Percentiles rank a stretch among this genome's conserved stretches.
Conservation (phyloP, 1,284 basidiomycete genomes). For the Anthracocystis walkeri region DNA sequence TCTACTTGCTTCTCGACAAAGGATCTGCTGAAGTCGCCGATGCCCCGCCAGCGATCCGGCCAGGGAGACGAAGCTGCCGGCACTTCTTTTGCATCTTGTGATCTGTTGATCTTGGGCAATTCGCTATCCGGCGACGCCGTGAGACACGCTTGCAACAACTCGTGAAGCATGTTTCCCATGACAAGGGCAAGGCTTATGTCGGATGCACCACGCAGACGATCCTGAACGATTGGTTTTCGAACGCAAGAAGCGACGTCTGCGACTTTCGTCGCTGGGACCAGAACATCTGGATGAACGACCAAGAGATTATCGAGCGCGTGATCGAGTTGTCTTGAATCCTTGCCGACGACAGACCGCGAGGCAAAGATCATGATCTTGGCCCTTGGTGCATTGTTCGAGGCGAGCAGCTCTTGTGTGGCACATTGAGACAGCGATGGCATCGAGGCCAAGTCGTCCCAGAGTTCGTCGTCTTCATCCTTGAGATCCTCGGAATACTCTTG, state of each 20-base stretch:
- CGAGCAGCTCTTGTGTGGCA: slow-evolving; percentile 33
- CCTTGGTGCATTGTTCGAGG: slow-evolving; percentile 13
- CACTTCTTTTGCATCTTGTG: background rate
- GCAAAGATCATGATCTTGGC: slow-evolving; percentile 38
- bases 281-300: slow-evolving; percentile 64
- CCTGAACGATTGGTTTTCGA: slow-evolving; percentile 62
- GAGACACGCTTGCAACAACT: slow-evolving; percentile 64
- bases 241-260: slow-evolving; percentile 61
- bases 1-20: slow-evolving; percentile 55
- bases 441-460: slow-evolving; percentile 52
- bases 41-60: slow-evolving; percentile 57
- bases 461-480: slow-evolving; percentile 39
- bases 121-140: slow-evolving; percentile 16
- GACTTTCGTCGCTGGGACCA: slow-evolving; percentile 62
- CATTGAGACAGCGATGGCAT: slow-evolving; percentile 41
- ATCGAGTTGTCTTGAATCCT: slow-evolving; percentile 3
- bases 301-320: slow-evolving; percentile 57
- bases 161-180: slow-evolving; percentile 66
- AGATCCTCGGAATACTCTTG: background rate
- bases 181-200: slow-evolving; percentile 55
- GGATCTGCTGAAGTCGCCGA: slow-evolving; percentile 58
- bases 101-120: background rate
- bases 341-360: slow-evolving; percentile 10
- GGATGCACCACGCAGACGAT: slow-evolving; percentile 49
- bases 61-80: slow-evolving; percentile 14